phyloP scores from a whole-genome alignment of 768 basidiomycete genomes.

The Tricholoma sp. region DNA sequence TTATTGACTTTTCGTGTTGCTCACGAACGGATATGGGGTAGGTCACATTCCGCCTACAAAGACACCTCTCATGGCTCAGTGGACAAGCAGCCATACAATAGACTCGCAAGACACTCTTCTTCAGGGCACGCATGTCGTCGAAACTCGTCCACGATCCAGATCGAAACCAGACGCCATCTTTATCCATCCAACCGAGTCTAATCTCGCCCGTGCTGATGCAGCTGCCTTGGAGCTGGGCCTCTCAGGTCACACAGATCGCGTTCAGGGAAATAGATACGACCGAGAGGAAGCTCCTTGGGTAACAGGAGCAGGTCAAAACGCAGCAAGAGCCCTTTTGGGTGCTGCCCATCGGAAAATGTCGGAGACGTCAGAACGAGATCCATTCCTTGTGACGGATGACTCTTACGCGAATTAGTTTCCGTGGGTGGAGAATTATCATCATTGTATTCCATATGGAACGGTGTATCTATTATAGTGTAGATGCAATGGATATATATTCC shows the following conservation, averaged over 20 bases:
- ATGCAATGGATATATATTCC: conserved; percentile 10
- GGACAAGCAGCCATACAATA: not conserved
- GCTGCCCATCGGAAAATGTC: not conserved
- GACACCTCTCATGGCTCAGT: not conserved
- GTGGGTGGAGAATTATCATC: conserved; percentile 1
- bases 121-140: conserved; percentile 14
- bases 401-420: conserved; percentile 20
- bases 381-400: conserved; percentile 18
- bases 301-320: conserved; percentile 43
- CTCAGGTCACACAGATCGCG: conserved; percentile 42
- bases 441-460: conserved; percentile 5
- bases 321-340: conserved; percentile 41
- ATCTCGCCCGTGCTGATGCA: conserved; percentile 62
- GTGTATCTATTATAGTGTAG: not conserved
- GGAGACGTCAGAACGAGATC: conserved; percentile 3
- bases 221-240: conserved; percentile 52
- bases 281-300: conserved; percentile 43
- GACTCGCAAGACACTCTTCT: conserved; percentile 13
- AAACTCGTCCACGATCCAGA: conserved; percentile 39
- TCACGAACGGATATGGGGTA: not conserved
- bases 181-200: conserved; percentile 60
- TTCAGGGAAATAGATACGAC: conserved; percentile 31
- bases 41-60: not conserved
- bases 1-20: conserved; percentile 22
- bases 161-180: conserved; percentile 55